Base-by-base conservation (phyloP, 352 stramenopile genomes). In the Globisporangium megalacanthum region DNA sequence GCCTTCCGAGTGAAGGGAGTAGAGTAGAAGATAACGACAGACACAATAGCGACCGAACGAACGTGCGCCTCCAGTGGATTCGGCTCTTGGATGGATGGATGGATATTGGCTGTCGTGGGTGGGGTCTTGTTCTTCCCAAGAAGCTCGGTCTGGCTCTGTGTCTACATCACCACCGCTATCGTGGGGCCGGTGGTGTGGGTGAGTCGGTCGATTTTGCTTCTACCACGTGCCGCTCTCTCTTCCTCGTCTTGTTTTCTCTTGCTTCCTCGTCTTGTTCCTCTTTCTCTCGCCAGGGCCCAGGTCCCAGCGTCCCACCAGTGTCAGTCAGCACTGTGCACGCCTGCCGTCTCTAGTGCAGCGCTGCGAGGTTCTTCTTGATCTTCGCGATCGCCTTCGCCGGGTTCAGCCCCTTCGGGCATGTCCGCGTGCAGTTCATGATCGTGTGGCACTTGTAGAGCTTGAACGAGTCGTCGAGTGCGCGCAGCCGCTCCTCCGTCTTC, bases 361-460 rank as follows among this genome's bases (percentile, higher is more conserved):
- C 74, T 25, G 89, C 75, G 56, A 99, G 79, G 61, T 84, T 92
- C 71, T 97, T 98, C 89, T 99, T 99, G 84, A 99, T 99, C 69
- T 98, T 92, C 49, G 88, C 96, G 73, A 99, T 99, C 46, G 97
- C 97, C 68, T 97, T 94, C 48, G 96, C 97, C 9, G 97, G 97
- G 84, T 99, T 99, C 61, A 99, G 89, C 59, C 98, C 95, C 88
- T 99, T 99, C 15, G 97, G 97, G 84, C 97, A 99, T 56, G 97
- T 97, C 72, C 98, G 98, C 64, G 94, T 98, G 88, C 97, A 99
- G 86, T 99, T 99, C 97, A 99, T 99, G 77, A 99, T 99, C 49
- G 97, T 99, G 82, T 99, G 97, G 86, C 96, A 99, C 70, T 97
- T 94, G 79, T 99, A 99, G 48, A 99, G 75, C 78, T 99, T 99